phyloP scores from a whole-genome alignment of 345 rosid species.

The Ailanthus altissimus region DNA sequence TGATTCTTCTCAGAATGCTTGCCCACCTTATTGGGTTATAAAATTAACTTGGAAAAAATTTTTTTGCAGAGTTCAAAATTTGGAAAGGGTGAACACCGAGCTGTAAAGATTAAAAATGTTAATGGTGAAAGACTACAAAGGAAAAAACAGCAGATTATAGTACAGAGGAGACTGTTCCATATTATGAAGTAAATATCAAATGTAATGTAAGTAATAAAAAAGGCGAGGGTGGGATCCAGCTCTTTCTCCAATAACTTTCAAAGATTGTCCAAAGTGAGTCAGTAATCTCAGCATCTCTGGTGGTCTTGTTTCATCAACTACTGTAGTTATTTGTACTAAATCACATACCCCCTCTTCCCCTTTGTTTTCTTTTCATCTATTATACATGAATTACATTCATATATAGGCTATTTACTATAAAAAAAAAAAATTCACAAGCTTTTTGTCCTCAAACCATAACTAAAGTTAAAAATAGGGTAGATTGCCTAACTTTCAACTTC shows the following conservation, averaged over 20 bases:
- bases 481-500: background rate
- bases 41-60: background rate
- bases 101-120: background rate
- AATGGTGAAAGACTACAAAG: background rate
- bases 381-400: too few species aligned
- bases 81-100: background rate
- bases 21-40: background rate
- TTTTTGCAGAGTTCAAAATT: background rate
- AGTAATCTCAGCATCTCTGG: constrained; percentile 1
- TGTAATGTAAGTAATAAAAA: background rate
- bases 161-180: background rate
- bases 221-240: constrained; percentile 13
- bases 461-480: background rate
- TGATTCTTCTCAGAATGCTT: constrained; percentile 7
- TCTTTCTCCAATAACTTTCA: constrained; percentile 1
- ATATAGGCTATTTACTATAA: background rate
- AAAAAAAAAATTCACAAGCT: background rate
- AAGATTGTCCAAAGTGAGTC: background rate
- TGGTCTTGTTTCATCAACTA: constrained; percentile 30
- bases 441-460: constrained; percentile 3
- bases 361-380: constrained; percentile 5
- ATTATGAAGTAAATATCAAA: constrained; percentile 5
- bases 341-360: constrained; percentile 11
- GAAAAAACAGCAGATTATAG: background rate
- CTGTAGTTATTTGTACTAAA: constrained; percentile 18